Conservation (phyloP, 768 basidiomycete species). For the Vararia minispora region DNA sequence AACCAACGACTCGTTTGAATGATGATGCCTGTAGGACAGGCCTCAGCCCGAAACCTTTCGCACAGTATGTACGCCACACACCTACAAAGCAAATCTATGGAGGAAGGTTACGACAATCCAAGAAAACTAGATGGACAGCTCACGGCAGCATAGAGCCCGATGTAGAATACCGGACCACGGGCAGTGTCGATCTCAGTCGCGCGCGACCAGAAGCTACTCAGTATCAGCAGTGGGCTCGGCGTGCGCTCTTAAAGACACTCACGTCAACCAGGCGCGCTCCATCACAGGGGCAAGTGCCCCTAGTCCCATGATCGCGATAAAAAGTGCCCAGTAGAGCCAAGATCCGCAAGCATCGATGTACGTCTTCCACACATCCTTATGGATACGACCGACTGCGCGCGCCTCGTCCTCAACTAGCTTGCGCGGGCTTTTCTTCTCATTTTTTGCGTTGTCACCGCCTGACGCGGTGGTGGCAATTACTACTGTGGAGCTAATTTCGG, state of each 20-base stretch:
- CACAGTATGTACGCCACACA: conserved; percentile 22
- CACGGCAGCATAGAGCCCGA: conserved; percentile 60
- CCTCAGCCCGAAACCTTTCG: neutral
- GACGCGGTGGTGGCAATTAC: conserved; percentile 23
- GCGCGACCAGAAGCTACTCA: conserved; percentile 29
- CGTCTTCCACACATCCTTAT: conserved; percentile 31
- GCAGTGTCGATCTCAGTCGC: conserved; percentile 16
- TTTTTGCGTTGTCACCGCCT: conserved; percentile 13
- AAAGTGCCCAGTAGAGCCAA: conserved; percentile 27
- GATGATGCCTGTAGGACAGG: conserved; percentile 30
- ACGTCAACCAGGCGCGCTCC: conserved; percentile 37
- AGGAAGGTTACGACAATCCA: conserved; percentile 4
- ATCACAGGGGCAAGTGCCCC: conserved; percentile 32
- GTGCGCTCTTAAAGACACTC: conserved; percentile 11
- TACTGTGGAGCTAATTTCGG: conserved; percentile 36
- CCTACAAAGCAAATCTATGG: conserved; percentile 23
- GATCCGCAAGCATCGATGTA: conserved; percentile 32
- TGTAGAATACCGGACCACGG: conserved; percentile 38
- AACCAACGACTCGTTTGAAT: conserved; percentile 56
- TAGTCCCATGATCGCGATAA: conserved; percentile 23
- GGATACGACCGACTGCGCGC: conserved; percentile 37
- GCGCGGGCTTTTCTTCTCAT: conserved; percentile 49
- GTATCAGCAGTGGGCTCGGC: conserved; percentile 13
- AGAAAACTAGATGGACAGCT: conserved; percentile 11
- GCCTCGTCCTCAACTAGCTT: conserved; percentile 70